Conservation (phyloP, 2,329 filamentous ascomycete species). For the Gnomoniopsis sp. region DNA sequence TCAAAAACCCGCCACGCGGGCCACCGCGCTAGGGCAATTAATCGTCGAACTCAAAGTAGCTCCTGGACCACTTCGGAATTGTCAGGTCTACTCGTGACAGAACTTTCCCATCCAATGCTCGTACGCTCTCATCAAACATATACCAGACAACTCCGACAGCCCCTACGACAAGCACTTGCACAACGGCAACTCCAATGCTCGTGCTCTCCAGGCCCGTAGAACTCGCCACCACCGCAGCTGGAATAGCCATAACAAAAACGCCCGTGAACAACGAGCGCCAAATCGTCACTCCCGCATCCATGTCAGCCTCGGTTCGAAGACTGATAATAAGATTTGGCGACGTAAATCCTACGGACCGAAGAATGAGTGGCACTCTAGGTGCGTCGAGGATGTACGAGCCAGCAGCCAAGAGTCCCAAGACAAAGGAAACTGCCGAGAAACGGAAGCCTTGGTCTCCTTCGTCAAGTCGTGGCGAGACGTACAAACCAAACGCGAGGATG, state of each 20-base stretch:
- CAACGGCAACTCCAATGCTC: conserved; percentile 38
- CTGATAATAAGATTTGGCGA: conserved; percentile 42
- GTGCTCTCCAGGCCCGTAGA: conserved; percentile 34
- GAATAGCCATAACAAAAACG: conserved; percentile 40
- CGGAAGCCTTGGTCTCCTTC: conserved; percentile 25
- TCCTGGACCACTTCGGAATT: conserved; percentile 38
- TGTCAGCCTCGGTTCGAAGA: conserved; percentile 45
- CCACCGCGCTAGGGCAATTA: conserved; percentile 13
- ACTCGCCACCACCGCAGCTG: conserved; percentile 30
- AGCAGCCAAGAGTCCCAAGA: conserved; percentile 45
- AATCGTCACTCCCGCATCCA: conserved; percentile 40
- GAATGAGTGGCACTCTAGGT: conserved; percentile 39
- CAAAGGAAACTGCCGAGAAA: conserved; percentile 40
- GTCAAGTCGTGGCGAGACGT: conserved; percentile 24
- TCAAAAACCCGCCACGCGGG: neutral
- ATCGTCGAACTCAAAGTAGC: conserved; percentile 42
- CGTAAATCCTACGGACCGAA: conserved; percentile 47
- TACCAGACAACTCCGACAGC: conserved; percentile 36
- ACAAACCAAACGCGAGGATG: conserved; percentile 43
- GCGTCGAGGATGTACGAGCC: conserved; percentile 39
- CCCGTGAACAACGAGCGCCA: conserved; percentile 40
- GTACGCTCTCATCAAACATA: conserved; percentile 38
- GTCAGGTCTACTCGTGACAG: conserved; percentile 45
- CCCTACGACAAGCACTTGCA: conserved; percentile 37
- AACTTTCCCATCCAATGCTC: conserved; percentile 41